Evolutionary conservation across 129 eudicot species (phyloP).

Genomic region (Mikania micrantha): DNA sequence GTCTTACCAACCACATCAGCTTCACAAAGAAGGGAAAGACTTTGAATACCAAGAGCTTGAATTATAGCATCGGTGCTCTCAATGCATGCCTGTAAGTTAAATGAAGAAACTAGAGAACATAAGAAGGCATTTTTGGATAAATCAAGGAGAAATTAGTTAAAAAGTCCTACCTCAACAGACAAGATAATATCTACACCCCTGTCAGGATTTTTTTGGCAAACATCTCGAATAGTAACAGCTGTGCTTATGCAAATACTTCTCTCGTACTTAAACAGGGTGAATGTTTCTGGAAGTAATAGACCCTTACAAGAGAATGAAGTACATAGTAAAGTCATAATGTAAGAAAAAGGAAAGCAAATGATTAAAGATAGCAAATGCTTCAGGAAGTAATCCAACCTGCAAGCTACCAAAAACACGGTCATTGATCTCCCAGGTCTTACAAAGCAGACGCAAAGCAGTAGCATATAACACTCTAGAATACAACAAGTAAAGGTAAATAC

Average conservation of each 20-base stretch:
- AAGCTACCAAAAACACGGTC: slow-evolving; percentile 84
- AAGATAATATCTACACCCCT: slow-evolving; percentile 92
- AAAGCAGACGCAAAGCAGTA: slow-evolving; percentile 79
- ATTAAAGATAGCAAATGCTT: not conserved
- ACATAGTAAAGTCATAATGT: not conserved
- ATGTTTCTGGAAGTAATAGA: slow-evolving; percentile 63
- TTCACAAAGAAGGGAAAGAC: slow-evolving; percentile 95
- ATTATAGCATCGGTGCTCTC: slow-evolving; percentile 60
- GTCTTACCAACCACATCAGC: slow-evolving; percentile 91
- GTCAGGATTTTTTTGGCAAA: slow-evolving; percentile 88
- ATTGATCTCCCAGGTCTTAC: slow-evolving; percentile 96
- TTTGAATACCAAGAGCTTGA: slow-evolving; percentile 77
- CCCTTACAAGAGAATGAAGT: slow-evolving; percentile 35
- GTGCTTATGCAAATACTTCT: slow-evolving; percentile 54
- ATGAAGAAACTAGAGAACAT: slow-evolving; percentile 17
- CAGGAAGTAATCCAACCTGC: slow-evolving; percentile 45
- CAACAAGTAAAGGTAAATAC: slow-evolving; percentile 11
- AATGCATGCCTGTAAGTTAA: slow-evolving; percentile 64
- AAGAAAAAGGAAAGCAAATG: not conserved
- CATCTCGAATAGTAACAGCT: slow-evolving; percentile 79
- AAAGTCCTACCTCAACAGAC: slow-evolving; percentile 71
- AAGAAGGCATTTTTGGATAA: not conserved
- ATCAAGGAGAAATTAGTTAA: not conserved
- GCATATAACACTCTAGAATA: slow-evolving; percentile 56
- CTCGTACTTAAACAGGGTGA: slow-evolving; percentile 44